These are phyloP conservation scores for Zopfochytrium polystomum DNA, from an alignment of 371 early-diverging fungal species.

Conservation along the genomic window DNA sequence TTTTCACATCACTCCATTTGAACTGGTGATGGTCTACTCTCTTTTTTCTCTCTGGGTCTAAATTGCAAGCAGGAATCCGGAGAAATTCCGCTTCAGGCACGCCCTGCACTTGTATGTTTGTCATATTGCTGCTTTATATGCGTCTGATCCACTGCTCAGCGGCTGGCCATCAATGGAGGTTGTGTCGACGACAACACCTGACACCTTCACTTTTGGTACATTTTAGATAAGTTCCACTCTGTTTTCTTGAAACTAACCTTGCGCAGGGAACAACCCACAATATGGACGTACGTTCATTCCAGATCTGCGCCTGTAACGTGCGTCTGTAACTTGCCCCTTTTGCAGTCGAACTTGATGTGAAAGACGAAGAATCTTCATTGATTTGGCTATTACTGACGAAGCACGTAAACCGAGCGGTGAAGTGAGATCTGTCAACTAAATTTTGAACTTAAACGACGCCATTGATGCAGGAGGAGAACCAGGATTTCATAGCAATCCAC, in stretches of 20 bases:
- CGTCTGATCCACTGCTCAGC: too few relatives aligned
- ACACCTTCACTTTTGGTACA: background rate
- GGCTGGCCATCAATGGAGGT: too few relatives aligned
- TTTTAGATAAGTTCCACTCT: slow-evolving; percentile 26
- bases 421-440: too few relatives aligned
- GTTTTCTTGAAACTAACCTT: slow-evolving; percentile 65
- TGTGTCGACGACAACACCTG: too few relatives aligned
- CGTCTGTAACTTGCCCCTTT: slow-evolving; percentile 1
- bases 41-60: too few relatives aligned
- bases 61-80: too few relatives aligned
- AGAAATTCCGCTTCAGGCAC: slow-evolving; percentile 60
- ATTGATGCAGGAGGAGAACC: slow-evolving; percentile 68
- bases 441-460: too few relatives aligned
- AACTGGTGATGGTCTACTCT: too few relatives aligned
- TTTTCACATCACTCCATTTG: slow-evolving; percentile 87
- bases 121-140: background rate
- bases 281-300: slow-evolving; percentile 38
- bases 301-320: background rate
- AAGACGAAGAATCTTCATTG: slow-evolving; percentile 53
- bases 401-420: slow-evolving; percentile 63
- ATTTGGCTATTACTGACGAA: slow-evolving; percentile 81
- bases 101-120: slow-evolving; percentile 57
- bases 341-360: slow-evolving; percentile 56
- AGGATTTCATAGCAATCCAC: slow-evolving; percentile 80
- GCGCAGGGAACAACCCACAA: slow-evolving; percentile 77